phyloP scores from a whole-genome alignment of 225 moss, liverwort and hornwort genomes.

The Thuidium tamariscinum region DNA sequence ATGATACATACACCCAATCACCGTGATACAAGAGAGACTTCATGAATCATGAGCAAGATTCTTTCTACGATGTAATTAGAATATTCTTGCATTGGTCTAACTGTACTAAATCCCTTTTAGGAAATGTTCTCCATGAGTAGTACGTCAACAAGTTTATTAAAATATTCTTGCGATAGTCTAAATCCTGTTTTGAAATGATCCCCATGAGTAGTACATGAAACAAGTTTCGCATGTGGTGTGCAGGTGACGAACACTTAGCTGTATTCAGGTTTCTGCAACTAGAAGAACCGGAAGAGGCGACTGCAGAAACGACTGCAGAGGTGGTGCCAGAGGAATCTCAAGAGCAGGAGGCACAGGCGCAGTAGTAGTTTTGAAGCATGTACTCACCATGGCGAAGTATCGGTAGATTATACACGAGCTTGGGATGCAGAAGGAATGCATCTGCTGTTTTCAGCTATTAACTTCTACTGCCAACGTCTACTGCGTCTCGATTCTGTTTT shows the following conservation, averaged over 20 bases:
- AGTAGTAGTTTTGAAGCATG: neutral
- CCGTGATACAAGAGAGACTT: neutral
- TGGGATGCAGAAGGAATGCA: neutral
- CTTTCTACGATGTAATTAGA: neutral
- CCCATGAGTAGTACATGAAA: too few relatives aligned
- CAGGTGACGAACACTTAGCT: conserved; percentile 52
- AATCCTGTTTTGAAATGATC: too few relatives aligned
- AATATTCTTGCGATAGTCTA: too few relatives aligned
- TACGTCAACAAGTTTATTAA: too few relatives aligned
- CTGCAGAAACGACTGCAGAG: neutral
- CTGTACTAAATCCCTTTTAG: neutral
- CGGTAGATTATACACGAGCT: neutral
- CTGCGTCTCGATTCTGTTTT: neutral
- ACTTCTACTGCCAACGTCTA: neutral
- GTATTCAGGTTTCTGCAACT: conserved; percentile 31
- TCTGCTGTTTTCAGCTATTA: neutral
- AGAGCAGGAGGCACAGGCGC: neutral
- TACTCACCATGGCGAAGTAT: neutral
- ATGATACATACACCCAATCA: neutral
- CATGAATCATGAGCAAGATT: neutral
- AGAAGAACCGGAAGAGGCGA: conserved; percentile 7
- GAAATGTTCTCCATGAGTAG: neutral
- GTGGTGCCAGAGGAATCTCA: conserved; percentile 3
- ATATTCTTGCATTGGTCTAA: neutral
- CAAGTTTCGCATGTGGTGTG: neutral